Conservation (phyloP, 805 yeast genomes). For the Phaffomyces thermotolerans region DNA sequence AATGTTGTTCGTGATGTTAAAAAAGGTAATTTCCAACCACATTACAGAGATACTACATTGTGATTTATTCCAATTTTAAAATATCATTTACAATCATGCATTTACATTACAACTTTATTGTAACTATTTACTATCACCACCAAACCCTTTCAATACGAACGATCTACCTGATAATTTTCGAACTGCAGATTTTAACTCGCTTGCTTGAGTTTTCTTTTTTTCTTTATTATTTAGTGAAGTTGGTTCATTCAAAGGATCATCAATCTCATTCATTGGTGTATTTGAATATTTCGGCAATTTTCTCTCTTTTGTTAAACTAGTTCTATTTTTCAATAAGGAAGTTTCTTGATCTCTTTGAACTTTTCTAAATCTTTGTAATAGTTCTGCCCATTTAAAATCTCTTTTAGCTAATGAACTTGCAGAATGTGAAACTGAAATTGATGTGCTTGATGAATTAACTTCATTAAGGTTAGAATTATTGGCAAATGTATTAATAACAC, state of each 20-base stretch:
- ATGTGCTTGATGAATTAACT: background rate
- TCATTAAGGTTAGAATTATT: constrained; percentile 2
- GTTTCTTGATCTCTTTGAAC: constrained; percentile 39
- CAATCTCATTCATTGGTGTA: constrained; percentile 14
- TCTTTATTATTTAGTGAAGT: background rate
- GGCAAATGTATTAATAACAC: constrained; percentile 27
- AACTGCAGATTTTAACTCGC: constrained; percentile 18
- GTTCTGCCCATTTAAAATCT: constrained; percentile 31
- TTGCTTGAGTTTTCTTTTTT: constrained; percentile 5
- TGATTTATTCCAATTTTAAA: background rate
- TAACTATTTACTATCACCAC: constrained; percentile 3
- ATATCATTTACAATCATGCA: background rate
- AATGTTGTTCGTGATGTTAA: constrained; percentile 48
- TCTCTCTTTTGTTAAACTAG: constrained; percentile 9
- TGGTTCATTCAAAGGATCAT: constrained; percentile 12
- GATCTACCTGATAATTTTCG: constrained; percentile 26
- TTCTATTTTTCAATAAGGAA: constrained; percentile 11
- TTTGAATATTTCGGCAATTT: constrained; percentile 18
- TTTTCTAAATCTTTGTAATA: constrained; percentile 40
- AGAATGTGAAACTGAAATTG: constrained; percentile 6
- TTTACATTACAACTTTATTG: too few species aligned
- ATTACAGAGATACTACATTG: constrained; percentile 71
- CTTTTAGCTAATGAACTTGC: constrained; percentile 15
- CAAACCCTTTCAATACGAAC: constrained; percentile 24
- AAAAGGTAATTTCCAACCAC: constrained; percentile 75